These are phyloP conservation scores for Ampelomyces quisqualis DNA, from an alignment of 2,329 filamentous ascomycete species.

Conservation along the genomic window DNA sequence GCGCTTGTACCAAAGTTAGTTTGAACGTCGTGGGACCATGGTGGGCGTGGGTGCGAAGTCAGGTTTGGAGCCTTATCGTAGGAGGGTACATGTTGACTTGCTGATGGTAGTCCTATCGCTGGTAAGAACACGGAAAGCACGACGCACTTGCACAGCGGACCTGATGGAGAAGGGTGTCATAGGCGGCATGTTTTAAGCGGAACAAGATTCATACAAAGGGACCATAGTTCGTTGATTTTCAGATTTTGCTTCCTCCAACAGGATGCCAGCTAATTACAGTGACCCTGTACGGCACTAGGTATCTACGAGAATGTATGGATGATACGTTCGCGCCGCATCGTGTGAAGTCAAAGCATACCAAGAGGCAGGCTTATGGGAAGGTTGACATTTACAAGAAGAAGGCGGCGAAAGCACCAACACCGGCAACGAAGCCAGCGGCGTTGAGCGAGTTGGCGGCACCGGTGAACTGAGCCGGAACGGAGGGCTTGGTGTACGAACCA, in stretches of 20 bases:
- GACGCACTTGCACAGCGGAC: too few species aligned
- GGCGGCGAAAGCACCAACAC: conserved; percentile 46
- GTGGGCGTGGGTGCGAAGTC: too few species aligned
- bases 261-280: conserved; percentile 31
- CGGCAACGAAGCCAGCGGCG: conserved; percentile 43
- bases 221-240: conserved; percentile 12
- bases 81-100: too few species aligned
- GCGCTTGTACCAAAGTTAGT: too few species aligned
- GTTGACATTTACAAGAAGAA: conserved; percentile 47
- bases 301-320: conserved; percentile 25
- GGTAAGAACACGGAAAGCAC: too few species aligned
- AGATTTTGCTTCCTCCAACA: conserved; percentile 24
- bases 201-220: conserved; percentile 7
- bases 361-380: conserved; percentile 31
- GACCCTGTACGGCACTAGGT: conserved; percentile 30
- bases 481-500: conserved; percentile 35
- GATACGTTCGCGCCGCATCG: conserved; percentile 31
- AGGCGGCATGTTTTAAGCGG: not conserved
- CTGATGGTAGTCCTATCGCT: too few species aligned
- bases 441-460: conserved; percentile 42
- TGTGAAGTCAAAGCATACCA: conserved; percentile 45
- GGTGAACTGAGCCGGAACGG: conserved; percentile 39
- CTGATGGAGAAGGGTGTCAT: too few species aligned
- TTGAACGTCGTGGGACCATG: too few species aligned
- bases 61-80: too few species aligned